Conservation (phyloP, 345 rosid genomes). For the Dipteronia sinensis region DNA sequence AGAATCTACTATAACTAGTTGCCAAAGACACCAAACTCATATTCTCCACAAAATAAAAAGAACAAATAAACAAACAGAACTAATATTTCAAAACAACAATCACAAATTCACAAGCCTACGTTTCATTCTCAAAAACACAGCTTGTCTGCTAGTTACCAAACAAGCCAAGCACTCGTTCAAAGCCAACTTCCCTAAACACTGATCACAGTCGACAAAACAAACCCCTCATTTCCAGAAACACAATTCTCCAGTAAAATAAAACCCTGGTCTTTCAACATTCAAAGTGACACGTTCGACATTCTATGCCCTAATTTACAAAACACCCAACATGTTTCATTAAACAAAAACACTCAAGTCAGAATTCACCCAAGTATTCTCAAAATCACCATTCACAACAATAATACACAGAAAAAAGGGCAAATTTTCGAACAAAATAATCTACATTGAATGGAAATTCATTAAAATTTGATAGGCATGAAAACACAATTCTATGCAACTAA, state of each 20-base stretch:
- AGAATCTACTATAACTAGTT: conserved; percentile 4
- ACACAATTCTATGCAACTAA: no score
- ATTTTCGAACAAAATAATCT: background rate
- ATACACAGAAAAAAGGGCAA: background rate
- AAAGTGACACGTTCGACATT: background rate
- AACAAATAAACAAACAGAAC: background rate
- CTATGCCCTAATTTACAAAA: background rate
- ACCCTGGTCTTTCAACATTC: background rate
- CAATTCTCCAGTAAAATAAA: background rate
- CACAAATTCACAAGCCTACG: background rate
- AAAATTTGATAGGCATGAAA: conserved; percentile 4
- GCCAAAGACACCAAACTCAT: background rate
- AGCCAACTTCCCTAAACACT: no score
- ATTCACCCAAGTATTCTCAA: no score
- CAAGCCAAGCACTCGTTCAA: background rate
- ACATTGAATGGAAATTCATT: background rate
- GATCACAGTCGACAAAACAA: background rate
- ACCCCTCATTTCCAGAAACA: background rate
- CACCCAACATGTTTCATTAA: no score
- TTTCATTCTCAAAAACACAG: background rate
- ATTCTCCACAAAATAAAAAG: background rate
- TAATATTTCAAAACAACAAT: conserved; percentile 1
- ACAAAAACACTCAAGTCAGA: no score
- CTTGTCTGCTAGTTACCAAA: background rate
- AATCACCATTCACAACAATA: background rate